These are phyloP conservation scores for Alisma plantagoaquatica DNA, from an alignment of 106 monocot species.

Conservation along the genomic window DNA sequence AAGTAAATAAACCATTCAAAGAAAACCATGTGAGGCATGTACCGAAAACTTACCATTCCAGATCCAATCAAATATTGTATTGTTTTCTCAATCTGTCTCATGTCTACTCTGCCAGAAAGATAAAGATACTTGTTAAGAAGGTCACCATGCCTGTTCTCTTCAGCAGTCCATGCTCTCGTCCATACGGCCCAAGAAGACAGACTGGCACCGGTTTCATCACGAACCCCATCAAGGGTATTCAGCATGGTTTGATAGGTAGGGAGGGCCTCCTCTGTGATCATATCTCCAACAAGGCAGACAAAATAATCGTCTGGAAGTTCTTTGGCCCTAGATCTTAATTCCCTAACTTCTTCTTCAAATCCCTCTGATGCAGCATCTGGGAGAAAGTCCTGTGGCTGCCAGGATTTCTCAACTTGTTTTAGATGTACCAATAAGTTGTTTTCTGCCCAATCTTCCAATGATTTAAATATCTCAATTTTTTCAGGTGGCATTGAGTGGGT, in stretches of 20 bases:
- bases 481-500: slow-evolving; percentile 22
- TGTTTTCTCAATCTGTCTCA: slow-evolving; percentile 21
- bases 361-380: slow-evolving; percentile 15
- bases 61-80: slow-evolving; percentile 22
- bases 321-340: slow-evolving; percentile 14
- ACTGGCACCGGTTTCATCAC: slow-evolving; percentile 24
- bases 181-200: slow-evolving; percentile 20
- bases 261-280: slow-evolving; percentile 21
- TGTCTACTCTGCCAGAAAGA: slow-evolving; percentile 21
- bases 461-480: slow-evolving; percentile 18
- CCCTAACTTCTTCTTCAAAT: slow-evolving; percentile 12
- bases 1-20: too few species aligned
- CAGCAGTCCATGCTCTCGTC: slow-evolving; percentile 25
- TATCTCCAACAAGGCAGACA: slow-evolving; percentile 16
- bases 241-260: slow-evolving; percentile 26
- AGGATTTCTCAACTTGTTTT: slow-evolving; percentile 16
- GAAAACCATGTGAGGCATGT: background rate
- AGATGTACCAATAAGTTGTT: slow-evolving; percentile 10
- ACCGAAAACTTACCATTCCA: slow-evolving; percentile 12
- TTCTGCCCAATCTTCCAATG: slow-evolving; percentile 17
- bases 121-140: slow-evolving; percentile 25
- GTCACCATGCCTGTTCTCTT: slow-evolving; percentile 26
- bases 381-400: slow-evolving; percentile 23
- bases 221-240: slow-evolving; percentile 24
- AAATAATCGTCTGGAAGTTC: slow-evolving; percentile 19